Conservation (phyloP, 495 filamentous ascomycete genomes). For the Poronia punctata region DNA sequence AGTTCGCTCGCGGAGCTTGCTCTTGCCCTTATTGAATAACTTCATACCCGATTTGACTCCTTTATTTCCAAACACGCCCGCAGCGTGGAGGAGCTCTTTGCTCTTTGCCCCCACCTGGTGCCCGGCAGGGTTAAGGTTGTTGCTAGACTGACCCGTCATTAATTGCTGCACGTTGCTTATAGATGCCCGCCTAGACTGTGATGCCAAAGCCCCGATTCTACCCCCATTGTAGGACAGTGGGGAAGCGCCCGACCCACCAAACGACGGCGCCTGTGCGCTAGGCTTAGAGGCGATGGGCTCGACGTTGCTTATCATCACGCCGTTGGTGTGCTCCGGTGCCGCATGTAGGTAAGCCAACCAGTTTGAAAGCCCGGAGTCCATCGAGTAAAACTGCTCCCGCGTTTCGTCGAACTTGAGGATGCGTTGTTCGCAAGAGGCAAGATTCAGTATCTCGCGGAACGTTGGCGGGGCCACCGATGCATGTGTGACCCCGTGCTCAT, state of each 20-base stretch:
- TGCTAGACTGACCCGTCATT: slow-evolving; percentile 20
- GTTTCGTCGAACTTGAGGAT: slow-evolving; percentile 64
- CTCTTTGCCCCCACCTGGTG: slow-evolving; percentile 62
- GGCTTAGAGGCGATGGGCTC: slow-evolving; percentile 11
- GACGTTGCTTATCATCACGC: neutral
- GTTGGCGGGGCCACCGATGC: slow-evolving; percentile 8
- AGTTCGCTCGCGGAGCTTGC: slow-evolving; percentile 56
- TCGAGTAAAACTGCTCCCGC: slow-evolving; percentile 58
- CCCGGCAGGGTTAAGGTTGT: slow-evolving; percentile 32
- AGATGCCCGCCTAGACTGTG: slow-evolving; percentile 17
- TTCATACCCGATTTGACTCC: slow-evolving; percentile 69
- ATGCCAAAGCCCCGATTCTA: slow-evolving; percentile 37
- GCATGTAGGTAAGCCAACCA: slow-evolving; percentile 55
- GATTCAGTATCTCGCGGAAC: slow-evolving; percentile 67
- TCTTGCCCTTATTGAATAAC: slow-evolving; percentile 78
- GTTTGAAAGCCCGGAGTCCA: slow-evolving; percentile 65
- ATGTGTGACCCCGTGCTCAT: neutral
- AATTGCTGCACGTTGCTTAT: slow-evolving; percentile 19
- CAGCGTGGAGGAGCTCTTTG: slow-evolving; percentile 78
- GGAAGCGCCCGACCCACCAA: slow-evolving; percentile 8
- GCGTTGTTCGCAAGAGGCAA: slow-evolving; percentile 54
- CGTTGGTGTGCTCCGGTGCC: slow-evolving; percentile 26
- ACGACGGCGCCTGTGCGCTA: slow-evolving; percentile 19
- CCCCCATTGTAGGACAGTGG: slow-evolving; percentile 48
- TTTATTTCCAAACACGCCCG: slow-evolving; percentile 44